phyloP scores from a whole-genome alignment of 257 asterid species.

The Leonotis leonurus region DNA sequence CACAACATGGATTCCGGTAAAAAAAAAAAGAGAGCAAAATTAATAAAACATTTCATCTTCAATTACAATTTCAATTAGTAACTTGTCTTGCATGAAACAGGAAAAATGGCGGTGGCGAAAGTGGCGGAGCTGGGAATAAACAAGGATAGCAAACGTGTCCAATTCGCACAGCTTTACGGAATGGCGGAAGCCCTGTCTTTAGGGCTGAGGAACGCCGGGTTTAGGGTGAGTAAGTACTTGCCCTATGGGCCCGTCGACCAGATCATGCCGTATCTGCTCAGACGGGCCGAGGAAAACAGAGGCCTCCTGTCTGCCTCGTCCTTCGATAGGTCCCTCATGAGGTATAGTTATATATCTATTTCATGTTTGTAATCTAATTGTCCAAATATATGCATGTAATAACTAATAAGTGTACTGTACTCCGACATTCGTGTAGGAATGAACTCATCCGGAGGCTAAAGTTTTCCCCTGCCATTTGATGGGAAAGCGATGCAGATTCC shows the following conservation, averaged over 20 bases:
- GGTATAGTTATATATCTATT: no score
- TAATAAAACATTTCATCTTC: no score
- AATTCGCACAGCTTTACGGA: constrained; percentile 86
- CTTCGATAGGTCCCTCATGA: constrained; percentile 53
- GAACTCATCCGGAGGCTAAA: constrained; percentile 47
- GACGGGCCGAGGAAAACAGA: constrained; percentile 94
- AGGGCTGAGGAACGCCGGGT: constrained; percentile 66
- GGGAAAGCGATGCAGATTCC: background rate
- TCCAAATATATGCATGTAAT: no score
- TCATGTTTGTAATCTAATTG: no score
- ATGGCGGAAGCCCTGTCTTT: constrained; percentile 76
- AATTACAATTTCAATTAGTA: no score
- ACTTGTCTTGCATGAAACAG: constrained; percentile 27
- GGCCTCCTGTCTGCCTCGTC: constrained; percentile 58
- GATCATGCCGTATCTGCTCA: constrained; percentile 72
- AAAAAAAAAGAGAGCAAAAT: no score
- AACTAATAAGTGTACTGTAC: no score
- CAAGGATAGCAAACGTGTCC: constrained; percentile 35
- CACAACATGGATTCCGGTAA: constrained; percentile 79
- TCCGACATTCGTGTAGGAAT: no score
- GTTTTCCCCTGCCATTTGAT: constrained; percentile 4
- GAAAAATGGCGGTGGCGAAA: constrained; percentile 57
- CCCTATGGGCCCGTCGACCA: constrained; percentile 89
- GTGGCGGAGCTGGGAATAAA: constrained; percentile 53
- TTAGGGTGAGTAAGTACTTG: constrained; percentile 66